A percentile compares a stretch with the other conserved stretches of the same genome.
Evolutionary conservation across 2,329 filamentous ascomycete species (phyloP).

Genomic region (Dactylonectria macrodidyma): DNA sequence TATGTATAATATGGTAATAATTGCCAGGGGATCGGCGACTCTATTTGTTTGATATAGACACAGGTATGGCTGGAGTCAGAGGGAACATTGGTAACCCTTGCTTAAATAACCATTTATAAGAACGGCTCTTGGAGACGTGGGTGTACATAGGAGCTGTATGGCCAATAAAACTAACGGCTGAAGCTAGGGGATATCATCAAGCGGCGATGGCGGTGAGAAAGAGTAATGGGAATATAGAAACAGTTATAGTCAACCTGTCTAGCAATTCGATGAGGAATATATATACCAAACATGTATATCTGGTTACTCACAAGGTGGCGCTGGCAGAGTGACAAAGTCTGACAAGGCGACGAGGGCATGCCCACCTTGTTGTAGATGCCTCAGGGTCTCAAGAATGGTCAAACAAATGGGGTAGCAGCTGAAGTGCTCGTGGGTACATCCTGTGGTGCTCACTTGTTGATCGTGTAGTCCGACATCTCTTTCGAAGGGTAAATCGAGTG

Average conservation of each 20-base stretch:
- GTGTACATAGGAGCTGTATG: conserved; percentile 7
- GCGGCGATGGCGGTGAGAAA: background rate
- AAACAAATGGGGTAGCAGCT: background rate
- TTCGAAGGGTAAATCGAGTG: background rate
- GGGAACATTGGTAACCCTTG: conserved; percentile 8
- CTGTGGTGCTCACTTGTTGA: background rate
- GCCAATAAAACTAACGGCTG: conserved; percentile 6
- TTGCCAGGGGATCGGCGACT: conserved; percentile 15
- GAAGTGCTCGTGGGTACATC: background rate
- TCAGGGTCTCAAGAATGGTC: background rate
- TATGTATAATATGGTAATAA: conserved; percentile 38
- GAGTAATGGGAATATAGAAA: background rate
- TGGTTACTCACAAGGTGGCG: background rate
- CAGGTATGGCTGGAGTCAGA: conserved; percentile 33
- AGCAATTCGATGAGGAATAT: background rate
- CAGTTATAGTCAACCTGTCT: background rate
- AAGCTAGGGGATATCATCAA: background rate
- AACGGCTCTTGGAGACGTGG: conserved; percentile 3
- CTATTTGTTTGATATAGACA: conserved; percentile 29
- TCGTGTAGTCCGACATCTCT: background rate
- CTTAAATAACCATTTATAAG: conserved; percentile 16
- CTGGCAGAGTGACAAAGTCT: background rate
- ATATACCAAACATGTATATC: too few species aligned
- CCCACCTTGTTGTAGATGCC: background rate
- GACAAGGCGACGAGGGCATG: background rate